Evolutionary conservation across 768 basidiomycete species (phyloP).

Genomic region (Leccinum broughii): DNA sequence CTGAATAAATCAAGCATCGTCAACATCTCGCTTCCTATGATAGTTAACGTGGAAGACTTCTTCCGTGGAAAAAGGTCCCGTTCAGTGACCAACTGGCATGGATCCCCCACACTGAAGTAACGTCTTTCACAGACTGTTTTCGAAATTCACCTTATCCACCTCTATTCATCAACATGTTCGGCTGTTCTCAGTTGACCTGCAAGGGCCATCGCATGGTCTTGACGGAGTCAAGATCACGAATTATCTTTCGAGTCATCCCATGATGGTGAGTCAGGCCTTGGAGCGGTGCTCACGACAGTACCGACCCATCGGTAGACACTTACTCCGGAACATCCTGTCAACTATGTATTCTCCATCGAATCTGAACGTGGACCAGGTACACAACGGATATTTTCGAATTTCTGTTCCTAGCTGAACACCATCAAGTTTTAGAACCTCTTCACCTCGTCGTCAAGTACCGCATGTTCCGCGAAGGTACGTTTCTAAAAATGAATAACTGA

Average conservation of each 20-base stretch:
- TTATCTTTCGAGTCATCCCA: conserved; percentile 46
- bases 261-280: conserved; percentile 43
- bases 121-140: conserved; percentile 64
- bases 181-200: conserved; percentile 59
- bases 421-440: conserved; percentile 60
- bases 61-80: conserved; percentile 80
- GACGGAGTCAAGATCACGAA: conserved; percentile 54
- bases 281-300: neutral
- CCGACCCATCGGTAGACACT: conserved; percentile 55
- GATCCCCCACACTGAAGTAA: conserved; percentile 1
- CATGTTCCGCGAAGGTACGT: conserved; percentile 76
- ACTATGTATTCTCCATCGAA: conserved; percentile 80
- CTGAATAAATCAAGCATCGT: conserved; percentile 57
- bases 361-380: conserved; percentile 62
- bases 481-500: neutral
- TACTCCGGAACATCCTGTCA: conserved; percentile 70
- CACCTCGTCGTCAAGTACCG: conserved; percentile 71
- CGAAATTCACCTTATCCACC: conserved; percentile 87
- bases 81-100: conserved; percentile 1
- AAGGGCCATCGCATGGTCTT: conserved; percentile 42
- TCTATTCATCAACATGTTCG: conserved; percentile 80
- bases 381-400: conserved; percentile 6
- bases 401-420: conserved; percentile 6
- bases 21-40: conserved; percentile 74
- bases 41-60: conserved; percentile 95